Conservation (phyloP, 139 green algal genomes). For the Chlorella sp. region DNA sequence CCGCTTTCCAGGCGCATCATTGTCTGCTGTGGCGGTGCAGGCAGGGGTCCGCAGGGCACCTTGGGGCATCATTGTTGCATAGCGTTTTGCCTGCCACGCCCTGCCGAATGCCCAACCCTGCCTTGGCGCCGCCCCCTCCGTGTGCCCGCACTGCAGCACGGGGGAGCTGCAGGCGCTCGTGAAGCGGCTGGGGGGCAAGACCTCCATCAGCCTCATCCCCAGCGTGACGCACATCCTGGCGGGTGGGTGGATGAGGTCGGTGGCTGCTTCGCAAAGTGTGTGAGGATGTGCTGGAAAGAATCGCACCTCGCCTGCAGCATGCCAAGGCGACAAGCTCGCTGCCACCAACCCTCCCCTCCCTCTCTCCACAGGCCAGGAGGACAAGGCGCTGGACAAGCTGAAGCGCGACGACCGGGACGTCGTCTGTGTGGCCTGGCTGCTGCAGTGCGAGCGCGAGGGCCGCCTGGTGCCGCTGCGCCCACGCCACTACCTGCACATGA, state of each 20-base stretch:
- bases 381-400: neutral
- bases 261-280: too few species aligned
- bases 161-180: conserved; percentile 26
- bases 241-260: neutral
- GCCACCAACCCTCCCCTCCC: neutral
- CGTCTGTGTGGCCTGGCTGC: conserved; percentile 17
- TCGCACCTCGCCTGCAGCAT: neutral
- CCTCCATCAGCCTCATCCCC: neutral
- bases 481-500: conserved; percentile 18
- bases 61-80: too few species aligned
- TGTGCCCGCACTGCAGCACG: neutral
- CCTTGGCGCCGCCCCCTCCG: too few species aligned
- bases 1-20: neutral
- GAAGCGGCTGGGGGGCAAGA: conserved; percentile 12
- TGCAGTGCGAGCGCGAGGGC: neutral
- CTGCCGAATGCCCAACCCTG: too few species aligned
- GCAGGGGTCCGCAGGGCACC: too few species aligned
- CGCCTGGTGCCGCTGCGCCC: conserved; percentile 1
- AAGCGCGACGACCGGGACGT: neutral
- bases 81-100: too few species aligned
- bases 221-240: conserved; percentile 19
- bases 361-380: conserved; percentile 1
- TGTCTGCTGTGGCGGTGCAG: neutral
- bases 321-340: neutral
- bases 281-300: neutral